Base-by-base conservation (phyloP, 2,329 filamentous ascomycete species). In the Fusarium duplospermum region DNA sequence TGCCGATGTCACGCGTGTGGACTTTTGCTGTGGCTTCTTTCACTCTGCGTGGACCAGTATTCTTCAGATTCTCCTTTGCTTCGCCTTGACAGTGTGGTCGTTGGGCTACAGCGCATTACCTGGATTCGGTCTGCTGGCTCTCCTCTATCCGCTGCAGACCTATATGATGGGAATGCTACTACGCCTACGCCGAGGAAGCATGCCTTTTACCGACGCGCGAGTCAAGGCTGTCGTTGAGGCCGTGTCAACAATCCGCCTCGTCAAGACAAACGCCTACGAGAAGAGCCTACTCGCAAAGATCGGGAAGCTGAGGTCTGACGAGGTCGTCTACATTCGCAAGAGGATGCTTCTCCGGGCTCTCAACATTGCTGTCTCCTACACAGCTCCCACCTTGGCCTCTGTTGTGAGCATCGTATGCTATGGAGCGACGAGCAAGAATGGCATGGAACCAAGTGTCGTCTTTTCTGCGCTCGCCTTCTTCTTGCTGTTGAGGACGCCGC, bases 11-110 rank as follows among this genome's bases (percentile, higher is more conserved):
- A 80, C 80, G 1, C 78, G 80, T 6, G 61, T 81, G 2, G 80
- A 81, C 50, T 81, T 80, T 42, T 80, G 78, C 66, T 80, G 80
- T 29, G 77, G 77, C n/a, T 81, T 74, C 56, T 80, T 81, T 40
- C 80, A 81, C 62, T 71, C 80, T 1, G 71, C 72, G 0, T 81
- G 80, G 80, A 81, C 80, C 0, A 80, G 79, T 52, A 72, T 80
- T n/a, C 67, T 80, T 3, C 79, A 81, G 64, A 76, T 81, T 38
- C 29, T 77, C 0, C 75, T 81, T 4, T 80, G 79, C n/a, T 71
- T 81, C 6, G 85, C 61, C 5, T 1, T 72, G 29, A 62, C 70
- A 0, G 45, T 72, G 0, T 72, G 70, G 70, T 62, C 70, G 0
- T 24, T 72, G 60, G 70, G 70, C 1, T 72, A 72, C 13, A 72